Percentiles rank a stretch among this genome's conserved stretches.
Evolutionary conservation across 2,329 filamentous ascomycete species (phyloP).

Genomic region (Cladophialophora yegresii): DNA sequence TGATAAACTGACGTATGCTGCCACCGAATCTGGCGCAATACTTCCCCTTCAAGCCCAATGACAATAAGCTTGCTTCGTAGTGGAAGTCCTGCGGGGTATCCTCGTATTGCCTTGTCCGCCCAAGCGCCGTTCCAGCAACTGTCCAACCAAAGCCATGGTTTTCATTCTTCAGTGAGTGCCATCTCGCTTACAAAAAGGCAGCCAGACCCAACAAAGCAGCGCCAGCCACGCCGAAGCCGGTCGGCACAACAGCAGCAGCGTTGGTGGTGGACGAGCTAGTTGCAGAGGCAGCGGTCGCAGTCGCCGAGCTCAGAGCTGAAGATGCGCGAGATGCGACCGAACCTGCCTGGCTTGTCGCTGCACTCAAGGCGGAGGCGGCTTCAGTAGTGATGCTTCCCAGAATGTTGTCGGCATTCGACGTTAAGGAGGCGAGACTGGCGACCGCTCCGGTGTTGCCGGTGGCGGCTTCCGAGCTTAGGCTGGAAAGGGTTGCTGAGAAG

Average conservation of each 20-base stretch:
- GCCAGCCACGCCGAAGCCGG: slow-evolving; percentile 24
- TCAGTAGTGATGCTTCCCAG: slow-evolving; percentile 23
- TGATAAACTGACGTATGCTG: not conserved
- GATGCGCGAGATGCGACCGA: slow-evolving; percentile 18
- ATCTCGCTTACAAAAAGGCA: slow-evolving; percentile 24
- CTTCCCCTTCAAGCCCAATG: not conserved
- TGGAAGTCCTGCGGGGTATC: not conserved
- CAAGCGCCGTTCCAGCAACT: not conserved
- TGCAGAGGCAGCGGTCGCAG: slow-evolving; percentile 12
- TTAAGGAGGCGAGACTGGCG: slow-evolving; percentile 24
- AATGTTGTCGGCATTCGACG: slow-evolving; percentile 19
- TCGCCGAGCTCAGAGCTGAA: slow-evolving; percentile 17
- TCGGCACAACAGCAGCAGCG: slow-evolving; percentile 27
- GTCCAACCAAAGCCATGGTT: not conserved
- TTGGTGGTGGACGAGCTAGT: slow-evolving; percentile 16
- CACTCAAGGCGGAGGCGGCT: slow-evolving; percentile 22
- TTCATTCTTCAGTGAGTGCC: not conserved
- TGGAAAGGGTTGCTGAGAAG: slow-evolving; percentile 23
- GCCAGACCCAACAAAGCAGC: slow-evolving; percentile 30
- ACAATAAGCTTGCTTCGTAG: not conserved
- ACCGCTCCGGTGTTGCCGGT: slow-evolving; percentile 22
- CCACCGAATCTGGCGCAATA: not conserved
- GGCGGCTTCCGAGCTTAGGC: slow-evolving; percentile 27
- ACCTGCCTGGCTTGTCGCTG: slow-evolving; percentile 19
- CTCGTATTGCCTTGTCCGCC: not conserved